These are phyloP conservation scores for Pyrrhoderma noxium DNA, from an alignment of 1,284 basidiomycete species.

Conservation along the genomic window DNA sequence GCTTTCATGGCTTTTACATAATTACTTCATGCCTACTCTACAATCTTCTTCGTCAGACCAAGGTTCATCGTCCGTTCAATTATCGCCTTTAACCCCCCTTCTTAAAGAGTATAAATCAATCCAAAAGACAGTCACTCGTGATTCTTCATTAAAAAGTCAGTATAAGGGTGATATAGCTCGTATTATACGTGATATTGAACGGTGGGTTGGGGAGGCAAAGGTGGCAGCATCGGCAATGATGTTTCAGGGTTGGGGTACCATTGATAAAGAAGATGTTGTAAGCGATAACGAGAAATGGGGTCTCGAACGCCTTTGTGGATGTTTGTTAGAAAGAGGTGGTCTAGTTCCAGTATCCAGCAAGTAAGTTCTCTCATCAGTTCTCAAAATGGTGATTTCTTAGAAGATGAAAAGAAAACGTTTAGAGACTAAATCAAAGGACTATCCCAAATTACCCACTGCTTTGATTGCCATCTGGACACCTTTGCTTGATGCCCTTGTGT, in stretches of 20 bases:
- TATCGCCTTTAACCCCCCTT: constrained; percentile 44
- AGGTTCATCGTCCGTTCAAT: constrained; percentile 21
- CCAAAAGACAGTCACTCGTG: constrained; percentile 52
- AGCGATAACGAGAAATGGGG: constrained; percentile 48
- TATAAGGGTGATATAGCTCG: constrained; percentile 44
- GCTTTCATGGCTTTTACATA: constrained; percentile 71
- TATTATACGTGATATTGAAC: constrained; percentile 50
- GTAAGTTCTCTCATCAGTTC: constrained; percentile 37
- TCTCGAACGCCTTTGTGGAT: constrained; percentile 60
- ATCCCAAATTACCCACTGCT: constrained; percentile 40
- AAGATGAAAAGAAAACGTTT: constrained; percentile 50
- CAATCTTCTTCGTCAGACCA: constrained; percentile 38
- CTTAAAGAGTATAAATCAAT: constrained; percentile 64
- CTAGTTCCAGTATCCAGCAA: constrained; percentile 77
- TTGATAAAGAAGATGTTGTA: constrained; percentile 27
- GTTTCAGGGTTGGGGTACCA: constrained; percentile 42
- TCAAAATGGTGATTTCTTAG: constrained; percentile 4
- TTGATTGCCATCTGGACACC: constrained; percentile 66
- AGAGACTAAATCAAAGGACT: constrained; percentile 33
- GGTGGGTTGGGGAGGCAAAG: constrained; percentile 69
- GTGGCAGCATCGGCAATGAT: constrained; percentile 43
- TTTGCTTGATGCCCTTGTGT: constrained; percentile 55
- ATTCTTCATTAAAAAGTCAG: constrained; percentile 49
- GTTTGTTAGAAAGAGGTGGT: constrained; percentile 52
- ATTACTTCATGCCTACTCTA: constrained; percentile 73